Evolutionary conservation across 176 grass and related monocot species (phyloP).

Genomic region (Themeda triandra): DNA sequence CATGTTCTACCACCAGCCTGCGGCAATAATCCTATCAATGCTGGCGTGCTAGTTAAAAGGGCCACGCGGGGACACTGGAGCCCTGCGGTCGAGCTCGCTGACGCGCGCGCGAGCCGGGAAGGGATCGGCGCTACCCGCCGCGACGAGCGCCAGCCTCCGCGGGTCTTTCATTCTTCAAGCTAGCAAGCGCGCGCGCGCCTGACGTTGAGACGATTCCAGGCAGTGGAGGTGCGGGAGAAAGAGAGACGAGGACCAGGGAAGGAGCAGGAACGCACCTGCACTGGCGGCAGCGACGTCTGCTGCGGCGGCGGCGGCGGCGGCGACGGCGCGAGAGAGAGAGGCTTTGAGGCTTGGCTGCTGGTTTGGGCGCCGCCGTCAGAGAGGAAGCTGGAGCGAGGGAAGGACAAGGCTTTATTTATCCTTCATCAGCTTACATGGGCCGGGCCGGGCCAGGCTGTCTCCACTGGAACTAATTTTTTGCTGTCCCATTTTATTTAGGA

Average conservation of each 20-base stretch:
- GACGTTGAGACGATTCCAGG: not conserved
- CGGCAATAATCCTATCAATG: not conserved
- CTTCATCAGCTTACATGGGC: conserved; percentile 9
- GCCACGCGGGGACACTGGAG: not conserved
- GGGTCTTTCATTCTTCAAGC: no score
- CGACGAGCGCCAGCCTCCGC: not conserved
- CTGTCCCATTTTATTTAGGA: not conserved
- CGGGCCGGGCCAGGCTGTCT: conserved; percentile 23
- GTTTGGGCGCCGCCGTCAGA: conserved; percentile 33
- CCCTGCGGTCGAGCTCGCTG: not conserved
- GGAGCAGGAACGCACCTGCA: not conserved
- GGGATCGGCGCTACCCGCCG: not conserved
- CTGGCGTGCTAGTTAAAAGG: not conserved
- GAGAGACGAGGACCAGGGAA: not conserved
- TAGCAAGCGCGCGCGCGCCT: no score
- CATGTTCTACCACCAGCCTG: not conserved
- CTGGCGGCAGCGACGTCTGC: not conserved
- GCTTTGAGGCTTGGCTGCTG: conserved; percentile 20
- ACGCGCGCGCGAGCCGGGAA: not conserved
- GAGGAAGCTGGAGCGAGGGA: conserved; percentile 25
- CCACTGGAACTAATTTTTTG: not conserved
- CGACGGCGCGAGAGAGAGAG: conserved; percentile 9
- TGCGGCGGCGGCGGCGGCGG: not conserved
- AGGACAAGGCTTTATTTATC: conserved; percentile 28
- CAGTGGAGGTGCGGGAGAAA: not conserved